Evolutionary conservation across 2,329 filamentous ascomycete genomes (phyloP).

Genomic region (Ploettnerulaceae sp.): DNA sequence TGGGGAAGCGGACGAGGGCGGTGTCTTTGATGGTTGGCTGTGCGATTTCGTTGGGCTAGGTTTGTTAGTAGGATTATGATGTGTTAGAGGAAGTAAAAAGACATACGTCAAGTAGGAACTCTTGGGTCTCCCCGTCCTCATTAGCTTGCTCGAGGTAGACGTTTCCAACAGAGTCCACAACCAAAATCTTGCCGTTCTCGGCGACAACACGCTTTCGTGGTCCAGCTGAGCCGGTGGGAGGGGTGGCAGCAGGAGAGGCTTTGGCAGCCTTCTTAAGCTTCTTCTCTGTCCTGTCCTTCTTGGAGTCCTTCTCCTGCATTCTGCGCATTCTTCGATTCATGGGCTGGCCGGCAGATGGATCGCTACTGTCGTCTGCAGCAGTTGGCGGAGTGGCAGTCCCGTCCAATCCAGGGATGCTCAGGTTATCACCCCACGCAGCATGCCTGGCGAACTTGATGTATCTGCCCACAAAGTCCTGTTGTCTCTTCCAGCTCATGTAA

Average conservation of each 20-base stretch:
- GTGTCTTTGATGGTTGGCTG: constrained; percentile 77
- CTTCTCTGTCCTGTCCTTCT: constrained; percentile 60
- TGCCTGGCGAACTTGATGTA: constrained; percentile 88
- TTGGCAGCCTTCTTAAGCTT: constrained; percentile 49
- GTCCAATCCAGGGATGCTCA: constrained; percentile 65
- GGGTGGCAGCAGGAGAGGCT: constrained; percentile 35
- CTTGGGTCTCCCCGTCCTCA: constrained; percentile 75
- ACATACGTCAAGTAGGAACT: constrained; percentile 85
- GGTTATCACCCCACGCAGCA: constrained; percentile 83
- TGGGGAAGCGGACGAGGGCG: constrained; percentile 71
- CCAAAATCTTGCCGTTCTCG: constrained; percentile 90
- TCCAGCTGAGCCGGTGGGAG: constrained; percentile 58
- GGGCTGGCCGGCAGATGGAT: constrained; percentile 42
- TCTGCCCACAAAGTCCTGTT: constrained; percentile 83
- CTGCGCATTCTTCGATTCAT: constrained; percentile 84
- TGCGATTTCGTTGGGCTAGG: constrained; percentile 70
- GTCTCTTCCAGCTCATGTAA: constrained; percentile 81
- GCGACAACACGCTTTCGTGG: constrained; percentile 83
- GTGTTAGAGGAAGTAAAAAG: background rate
- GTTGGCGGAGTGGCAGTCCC: constrained; percentile 42
- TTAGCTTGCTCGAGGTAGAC: constrained; percentile 93
- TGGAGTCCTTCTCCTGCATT: constrained; percentile 79
- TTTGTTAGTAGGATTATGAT: constrained; percentile 27
- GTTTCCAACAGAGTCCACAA: constrained; percentile 87
- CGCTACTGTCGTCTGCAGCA: constrained; percentile 43